Evolutionary conservation across 352 stramenopile genomes (phyloP).

Genomic region (Globisporangium acanthophoron): DNA sequence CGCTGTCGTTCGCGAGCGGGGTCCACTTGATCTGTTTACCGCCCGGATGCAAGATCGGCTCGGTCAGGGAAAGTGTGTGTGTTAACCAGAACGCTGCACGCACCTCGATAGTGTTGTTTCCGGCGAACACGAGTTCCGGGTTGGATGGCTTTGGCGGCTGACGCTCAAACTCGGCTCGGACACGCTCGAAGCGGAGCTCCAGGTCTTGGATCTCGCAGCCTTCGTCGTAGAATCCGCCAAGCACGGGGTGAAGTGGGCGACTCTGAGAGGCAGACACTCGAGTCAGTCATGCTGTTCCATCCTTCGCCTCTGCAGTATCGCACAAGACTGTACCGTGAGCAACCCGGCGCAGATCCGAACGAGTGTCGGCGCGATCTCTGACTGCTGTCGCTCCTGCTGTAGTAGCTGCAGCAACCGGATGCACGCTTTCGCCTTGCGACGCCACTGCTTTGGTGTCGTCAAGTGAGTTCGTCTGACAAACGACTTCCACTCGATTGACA

Average conservation of each 20-base stretch:
- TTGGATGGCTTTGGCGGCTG: conserved; percentile 16
- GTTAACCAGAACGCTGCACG: not conserved
- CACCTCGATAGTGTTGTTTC: conserved; percentile 29
- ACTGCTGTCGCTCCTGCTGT: conserved; percentile 1
- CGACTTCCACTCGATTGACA: not conserved
- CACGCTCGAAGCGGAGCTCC: conserved; percentile 12
- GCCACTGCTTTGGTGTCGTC: conserved; percentile 1
- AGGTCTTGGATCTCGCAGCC: conserved; percentile 6
- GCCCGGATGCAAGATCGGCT: not conserved
- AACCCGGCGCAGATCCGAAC: conserved; percentile 7
- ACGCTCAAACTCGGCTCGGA: conserved; percentile 8
- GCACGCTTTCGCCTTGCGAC: conserved; percentile 1
- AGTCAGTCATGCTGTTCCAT: not conserved
- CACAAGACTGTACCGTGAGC: conserved; percentile 1
- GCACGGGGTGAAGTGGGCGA: conserved; percentile 6
- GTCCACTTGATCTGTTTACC: conserved; percentile 26
- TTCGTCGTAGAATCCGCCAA: conserved; percentile 7
- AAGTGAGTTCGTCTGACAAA: not conserved
- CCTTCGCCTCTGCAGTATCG: not conserved
- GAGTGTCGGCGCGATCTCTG: not conserved
- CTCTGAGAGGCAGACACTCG: not conserved
- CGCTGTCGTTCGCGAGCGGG: conserved; percentile 12
- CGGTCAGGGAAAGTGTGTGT: not conserved
- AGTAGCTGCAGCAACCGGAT: conserved; percentile 9
- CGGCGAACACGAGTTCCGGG: conserved; percentile 13